phyloP scores from a whole-genome alignment of 2,329 filamentous ascomycete genomes.

The Pezicula carpinea region DNA sequence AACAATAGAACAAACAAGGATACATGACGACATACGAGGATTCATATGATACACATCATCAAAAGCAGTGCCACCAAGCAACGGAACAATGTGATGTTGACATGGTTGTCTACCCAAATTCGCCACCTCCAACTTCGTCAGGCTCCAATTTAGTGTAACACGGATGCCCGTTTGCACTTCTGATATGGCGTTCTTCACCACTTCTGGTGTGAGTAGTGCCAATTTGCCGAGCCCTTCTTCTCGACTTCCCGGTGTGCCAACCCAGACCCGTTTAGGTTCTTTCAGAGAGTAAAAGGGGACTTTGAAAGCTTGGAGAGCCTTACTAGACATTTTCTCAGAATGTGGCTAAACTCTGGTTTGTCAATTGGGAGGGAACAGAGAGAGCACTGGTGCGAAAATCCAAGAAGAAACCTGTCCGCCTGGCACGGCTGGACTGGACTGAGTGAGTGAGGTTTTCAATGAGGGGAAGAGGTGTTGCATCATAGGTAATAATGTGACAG shows the following conservation, averaged over 20 bases:
- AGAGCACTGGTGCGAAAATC: no score
- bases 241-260: constrained; percentile 3
- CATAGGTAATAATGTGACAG: no score
- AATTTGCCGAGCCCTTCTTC: constrained; percentile 27
- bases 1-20: no score
- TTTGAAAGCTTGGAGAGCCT: no score
- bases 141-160: constrained; percentile 49
- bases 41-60: constrained; percentile 48
- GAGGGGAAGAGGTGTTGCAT: no score
- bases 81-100: constrained; percentile 43
- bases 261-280: constrained; percentile 18
- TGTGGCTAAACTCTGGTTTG: no score
- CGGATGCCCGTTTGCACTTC: constrained; percentile 48
- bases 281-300: constrained; percentile 16
- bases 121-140: constrained; percentile 51
- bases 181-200: constrained; percentile 42
- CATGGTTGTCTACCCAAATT: constrained; percentile 47
- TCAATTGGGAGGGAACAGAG: no score
- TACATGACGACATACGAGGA: constrained; percentile 31
- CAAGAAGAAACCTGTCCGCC: no score
- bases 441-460: no score
- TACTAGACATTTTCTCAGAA: no score
- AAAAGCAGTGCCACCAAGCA: constrained; percentile 37
- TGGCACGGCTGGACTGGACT: no score
- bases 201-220: constrained; percentile 45